Evolutionary conservation across 495 filamentous ascomycete genomes (phyloP), one percentile per base, ranked within the genome.

Genomic region (Ascobolus immersus): DNA sequence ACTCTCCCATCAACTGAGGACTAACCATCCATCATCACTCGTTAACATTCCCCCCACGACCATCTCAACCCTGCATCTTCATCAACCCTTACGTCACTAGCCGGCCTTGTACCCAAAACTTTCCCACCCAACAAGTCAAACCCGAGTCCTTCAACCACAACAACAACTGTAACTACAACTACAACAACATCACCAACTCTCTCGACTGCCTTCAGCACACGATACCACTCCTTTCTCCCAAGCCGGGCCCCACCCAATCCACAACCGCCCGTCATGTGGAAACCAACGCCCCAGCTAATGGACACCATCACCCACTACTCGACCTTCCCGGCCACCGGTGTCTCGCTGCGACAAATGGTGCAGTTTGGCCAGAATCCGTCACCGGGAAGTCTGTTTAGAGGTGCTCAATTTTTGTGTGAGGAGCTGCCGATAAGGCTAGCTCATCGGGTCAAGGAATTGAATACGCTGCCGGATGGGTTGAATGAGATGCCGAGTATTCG

Each of bases 291-390:
- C 56, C 59, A 66, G 56, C 54, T 96, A 72, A 84, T 91, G 80
- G 73, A 90, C 43, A 91, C 75, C 69, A 96, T 96, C 76, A 79
- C 76, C 53, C 84, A 93, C 62, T 93, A 93, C 65, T 75, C 78
- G 51, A 73, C 69, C 60, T 94, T 94, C 55, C 89, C 89, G 37
- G 86, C 86, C 38, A 96, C 89, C 24, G 86, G 86, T 40, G 82
- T 92, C 44, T 91, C 80, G 45, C 59, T 96, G 52, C 65, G 86
- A 52, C 86, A 96, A 61, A 94, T 94, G 86, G 86, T 96, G 31
- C 86, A 94, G 53, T 96, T 94, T 55, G 89, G 89, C 35, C 79
- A 89, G 52, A 69, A 64, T 44, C 80, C 81, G 17, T 89, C 79
- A 29, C 38, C 51, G 80, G 86, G 89, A 36, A 96, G 89, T 31